Conservation (phyloP, 768 basidiomycete genomes). For the Suillus occidentalis region DNA sequence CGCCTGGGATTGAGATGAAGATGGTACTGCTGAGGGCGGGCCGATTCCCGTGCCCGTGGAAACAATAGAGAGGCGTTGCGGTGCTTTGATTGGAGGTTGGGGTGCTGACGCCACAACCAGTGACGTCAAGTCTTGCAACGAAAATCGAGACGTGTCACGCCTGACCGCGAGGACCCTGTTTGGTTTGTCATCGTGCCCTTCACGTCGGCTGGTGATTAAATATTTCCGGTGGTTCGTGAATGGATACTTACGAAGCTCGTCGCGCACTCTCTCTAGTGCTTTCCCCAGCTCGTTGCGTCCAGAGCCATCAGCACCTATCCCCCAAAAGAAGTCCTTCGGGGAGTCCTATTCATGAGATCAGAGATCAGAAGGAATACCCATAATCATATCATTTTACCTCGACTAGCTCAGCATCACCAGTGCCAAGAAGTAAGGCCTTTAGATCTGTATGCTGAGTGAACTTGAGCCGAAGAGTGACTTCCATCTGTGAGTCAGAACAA, state of each 20-base stretch:
- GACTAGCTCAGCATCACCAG: conserved; percentile 64
- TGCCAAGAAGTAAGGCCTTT: conserved; percentile 56
- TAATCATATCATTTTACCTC: conserved; percentile 47
- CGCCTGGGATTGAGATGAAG: not conserved
- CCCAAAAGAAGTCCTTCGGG: conserved; percentile 80
- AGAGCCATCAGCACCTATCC: conserved; percentile 61
- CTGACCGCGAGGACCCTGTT: conserved; percentile 27
- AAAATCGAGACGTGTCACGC: conserved; percentile 29
- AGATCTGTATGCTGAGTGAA: conserved; percentile 70
- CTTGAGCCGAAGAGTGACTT: conserved; percentile 61
- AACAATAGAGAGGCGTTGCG: conserved; percentile 13
- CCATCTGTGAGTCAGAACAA: conserved; percentile 49
- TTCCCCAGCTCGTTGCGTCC: conserved; percentile 78
- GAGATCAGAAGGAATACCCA: conserved; percentile 1
- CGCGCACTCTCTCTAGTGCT: conserved; percentile 61
- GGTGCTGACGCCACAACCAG: conserved; percentile 14
- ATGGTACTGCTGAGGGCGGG: not conserved
- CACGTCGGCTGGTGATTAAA: not conserved
- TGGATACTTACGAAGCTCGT: conserved; percentile 43
- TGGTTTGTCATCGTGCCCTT: conserved; percentile 24
- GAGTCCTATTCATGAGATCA: conserved; percentile 49
- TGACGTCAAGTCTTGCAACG: conserved; percentile 32
- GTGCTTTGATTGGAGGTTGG: not conserved
- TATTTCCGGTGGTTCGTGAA: not conserved
- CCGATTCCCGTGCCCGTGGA: not conserved